Percentiles rank a stretch among this genome's conserved stretches.
These are phyloP conservation scores for Salix dunnii DNA, from an alignment of 345 rosid species.

Conservation along the genomic window DNA sequence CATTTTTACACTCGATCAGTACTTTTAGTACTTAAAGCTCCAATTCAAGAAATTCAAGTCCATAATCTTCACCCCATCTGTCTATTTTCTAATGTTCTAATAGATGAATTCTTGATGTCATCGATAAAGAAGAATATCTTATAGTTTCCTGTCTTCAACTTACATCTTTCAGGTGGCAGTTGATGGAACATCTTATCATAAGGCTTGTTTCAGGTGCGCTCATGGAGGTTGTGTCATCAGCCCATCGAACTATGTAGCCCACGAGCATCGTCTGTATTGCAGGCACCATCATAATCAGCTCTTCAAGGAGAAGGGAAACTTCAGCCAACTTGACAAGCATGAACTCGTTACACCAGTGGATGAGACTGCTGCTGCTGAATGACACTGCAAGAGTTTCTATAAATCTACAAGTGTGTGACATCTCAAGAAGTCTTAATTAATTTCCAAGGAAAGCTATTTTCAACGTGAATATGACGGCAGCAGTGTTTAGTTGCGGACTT, in stretches of 20 bases:
- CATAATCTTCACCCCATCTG: not conserved
- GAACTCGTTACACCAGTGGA: slow-evolving; percentile 28
- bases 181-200: slow-evolving; percentile 63
- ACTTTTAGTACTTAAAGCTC: not conserved
- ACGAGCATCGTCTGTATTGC: slow-evolving; percentile 59
- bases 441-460: slow-evolving; percentile 1
- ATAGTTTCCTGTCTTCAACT: not conserved
- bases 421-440: not conserved
- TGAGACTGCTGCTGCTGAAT: slow-evolving; percentile 27
- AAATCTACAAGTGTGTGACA: not conserved
- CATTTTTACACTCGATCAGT: not conserved
- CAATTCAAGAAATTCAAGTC: not conserved
- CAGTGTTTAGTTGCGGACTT: no score
- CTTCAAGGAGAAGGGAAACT: slow-evolving; percentile 67
- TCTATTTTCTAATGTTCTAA: not conserved
- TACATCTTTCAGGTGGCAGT: slow-evolving; percentile 54
- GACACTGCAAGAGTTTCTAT: slow-evolving; percentile 6
- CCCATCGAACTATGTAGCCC: slow-evolving; percentile 62
- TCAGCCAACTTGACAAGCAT: slow-evolving; percentile 55
- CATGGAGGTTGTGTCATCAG: slow-evolving; percentile 73
- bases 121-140: not conserved
- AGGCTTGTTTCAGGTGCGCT: slow-evolving; percentile 64
- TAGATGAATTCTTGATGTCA: not conserved
- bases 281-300: slow-evolving; percentile 73
- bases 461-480: no score